Base-by-base conservation (phyloP, 2,329 filamentous ascomycete genomes). In the Boeremia lycopersici region DNA sequence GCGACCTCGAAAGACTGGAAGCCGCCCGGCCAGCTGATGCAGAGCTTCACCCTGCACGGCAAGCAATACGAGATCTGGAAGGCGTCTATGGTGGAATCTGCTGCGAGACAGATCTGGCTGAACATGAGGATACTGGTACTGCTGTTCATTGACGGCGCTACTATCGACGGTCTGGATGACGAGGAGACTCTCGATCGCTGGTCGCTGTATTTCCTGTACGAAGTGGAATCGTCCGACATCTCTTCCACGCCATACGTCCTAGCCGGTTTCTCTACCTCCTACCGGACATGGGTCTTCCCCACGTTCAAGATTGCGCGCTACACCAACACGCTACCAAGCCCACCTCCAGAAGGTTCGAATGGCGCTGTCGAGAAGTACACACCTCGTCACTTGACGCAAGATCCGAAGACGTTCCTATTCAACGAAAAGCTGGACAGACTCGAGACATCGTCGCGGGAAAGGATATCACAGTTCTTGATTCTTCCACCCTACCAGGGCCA, bases 141-240 rank as follows among this genome's bases (percentile, higher is more conserved):
- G 13, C 81, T 98, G 56, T 96, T 92, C 73, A 97, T 99, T 58
- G 96, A 99, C 74, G 95, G 91, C 26, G 95, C 93, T n/a, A 89
- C 86, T 4, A 86, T 86, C 33, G 86, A 97, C 40, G 84, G 84
- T 13, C 78, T 88, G 2, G 86, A 92, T 34, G 83, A 88, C 0
- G 65, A 93, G 58, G 88, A 86, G 81, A 87, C 86, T 0, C 76
- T 88, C 17, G 85, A 92, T 57, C 85, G 93, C 66, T 99, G 95
- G 95, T 92, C 90, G 0, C 78, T 98, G n/a, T 98, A 92, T 77
- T 87, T 96, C 63, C 80, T 96, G 12, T 76, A 75, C 43, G 71
- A 75, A 26, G 67, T 73, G 23, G 71, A 73, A 2, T 68, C 72
- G 4, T 48, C 67, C 25, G 65, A 72, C 41, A 48, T 64, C 3